phyloP scores from a whole-genome alignment of 1,139 yeast genomes.

The Debaryomyces sp. region DNA sequence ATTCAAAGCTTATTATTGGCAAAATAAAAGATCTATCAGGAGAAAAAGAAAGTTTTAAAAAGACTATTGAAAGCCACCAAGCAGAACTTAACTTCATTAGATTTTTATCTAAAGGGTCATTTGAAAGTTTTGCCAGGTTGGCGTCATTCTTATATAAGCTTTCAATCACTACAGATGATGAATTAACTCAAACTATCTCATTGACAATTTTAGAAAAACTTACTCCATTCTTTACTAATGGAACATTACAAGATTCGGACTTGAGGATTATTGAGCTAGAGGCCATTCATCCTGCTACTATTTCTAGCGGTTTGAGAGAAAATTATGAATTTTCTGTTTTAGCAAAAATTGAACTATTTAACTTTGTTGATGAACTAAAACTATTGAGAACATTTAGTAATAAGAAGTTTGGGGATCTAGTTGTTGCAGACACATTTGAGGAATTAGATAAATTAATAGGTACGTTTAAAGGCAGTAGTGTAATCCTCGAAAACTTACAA shows the following conservation, averaged over 20 bases:
- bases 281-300: slow-evolving; percentile 9
- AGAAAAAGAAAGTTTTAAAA: slow-evolving; percentile 5
- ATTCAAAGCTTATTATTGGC: slow-evolving; percentile 7
- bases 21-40: slow-evolving; percentile 16
- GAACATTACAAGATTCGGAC: slow-evolving; percentile 5
- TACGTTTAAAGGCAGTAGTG: slow-evolving; percentile 7
- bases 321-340: slow-evolving; percentile 23
- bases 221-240: slow-evolving; percentile 7
- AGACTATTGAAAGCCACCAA: not conserved
- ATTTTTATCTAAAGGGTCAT: slow-evolving; percentile 1
- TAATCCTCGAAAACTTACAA: slow-evolving; percentile 6
- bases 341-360: slow-evolving; percentile 15
- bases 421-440: slow-evolving; percentile 4
- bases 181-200: not conserved
- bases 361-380: slow-evolving; percentile 18
- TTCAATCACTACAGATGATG: not conserved
- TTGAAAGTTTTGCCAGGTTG: slow-evolving; percentile 2
- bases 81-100: slow-evolving; percentile 10
- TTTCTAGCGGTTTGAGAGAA: slow-evolving; percentile 14
- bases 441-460: slow-evolving; percentile 6
- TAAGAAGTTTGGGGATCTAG: slow-evolving; percentile 6
- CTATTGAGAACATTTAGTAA: slow-evolving; percentile 11
- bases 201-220: not conserved
- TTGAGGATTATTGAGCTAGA: not conserved
- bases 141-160: slow-evolving; percentile 2